Evolutionary conservation across 139 green algal genomes (phyloP), one percentile per base, ranked within the genome.

Genomic region (Eudorina sp.): DNA sequence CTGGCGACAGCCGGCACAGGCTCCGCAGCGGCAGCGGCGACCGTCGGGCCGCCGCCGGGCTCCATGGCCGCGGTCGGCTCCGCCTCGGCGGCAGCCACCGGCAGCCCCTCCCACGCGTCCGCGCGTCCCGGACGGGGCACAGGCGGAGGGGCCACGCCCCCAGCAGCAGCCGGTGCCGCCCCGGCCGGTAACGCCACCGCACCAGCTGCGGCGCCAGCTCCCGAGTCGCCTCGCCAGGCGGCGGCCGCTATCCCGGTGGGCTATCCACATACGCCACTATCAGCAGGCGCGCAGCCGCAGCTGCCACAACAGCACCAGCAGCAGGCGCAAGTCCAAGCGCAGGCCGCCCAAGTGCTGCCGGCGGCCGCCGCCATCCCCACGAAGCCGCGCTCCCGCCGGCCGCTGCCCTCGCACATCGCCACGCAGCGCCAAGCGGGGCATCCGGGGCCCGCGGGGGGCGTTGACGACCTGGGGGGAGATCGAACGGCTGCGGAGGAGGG

Each of bases 331-430:
- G n/a, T n/a, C n/a, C n/a, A n/a, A n/a, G n/a, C n/a, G n/a, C n/a
- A n/a, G n/a, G n/a, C n/a, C n/a, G n/a, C n/a, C n/a, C n/a, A n/a
- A n/a, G n/a, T n/a, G n/a, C n/a, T n/a, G n/a, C n/a, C n/a, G n/a
- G n/a, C 46, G 45, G 43, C 75, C 23, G 75, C 51, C 14, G 48
- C n/a, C 4, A 40, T 83, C 34, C 75, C 75, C 18, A 83, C 75
- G 27, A 68, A 69, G 46, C 75, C 75, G 4, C 75, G 75, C 11
- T 69, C 75, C 16, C 16, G 53, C 6, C 48, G 75, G 21, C 48
- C 75, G 16, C 51, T 83, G 75, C 46, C 75, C 19, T 9, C 31
- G 31, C 75, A 83, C 51, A 83, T 83, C 16, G 75, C 75, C 14
- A 83, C 48, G 31, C 75, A 83, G 34, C 75, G 75, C n/a, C 48